phyloP scores from a whole-genome alignment of 1,284 basidiomycete species.

The Sanguinoderma infundibulare region DNA sequence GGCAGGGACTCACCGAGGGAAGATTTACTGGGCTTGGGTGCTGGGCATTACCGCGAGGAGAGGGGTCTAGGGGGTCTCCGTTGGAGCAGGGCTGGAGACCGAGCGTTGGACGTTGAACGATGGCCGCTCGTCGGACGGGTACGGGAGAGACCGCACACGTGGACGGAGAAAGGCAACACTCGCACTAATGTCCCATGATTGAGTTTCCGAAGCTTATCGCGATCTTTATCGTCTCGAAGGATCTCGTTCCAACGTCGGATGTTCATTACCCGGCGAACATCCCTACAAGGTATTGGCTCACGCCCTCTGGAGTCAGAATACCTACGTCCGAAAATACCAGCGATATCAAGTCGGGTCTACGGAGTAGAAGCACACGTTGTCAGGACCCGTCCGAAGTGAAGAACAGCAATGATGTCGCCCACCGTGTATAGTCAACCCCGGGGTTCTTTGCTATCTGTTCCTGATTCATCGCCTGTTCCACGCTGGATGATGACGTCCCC shows the following conservation, averaged over 20 bases:
- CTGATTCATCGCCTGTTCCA: conserved; percentile 58
- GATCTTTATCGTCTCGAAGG: conserved; percentile 40
- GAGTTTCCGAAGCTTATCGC: conserved; percentile 41
- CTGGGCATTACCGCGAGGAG: background rate
- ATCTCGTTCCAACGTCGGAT: conserved; percentile 31
- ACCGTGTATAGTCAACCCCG: conserved; percentile 86
- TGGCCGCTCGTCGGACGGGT: background rate
- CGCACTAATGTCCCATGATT: conserved; percentile 26
- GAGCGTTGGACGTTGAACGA: background rate
- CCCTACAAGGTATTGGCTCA: conserved; percentile 88
- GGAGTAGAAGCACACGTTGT: conserved; percentile 9
- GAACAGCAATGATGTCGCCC: conserved; percentile 11
- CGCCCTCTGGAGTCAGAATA: conserved; percentile 89
- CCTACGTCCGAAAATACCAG: conserved; percentile 93
- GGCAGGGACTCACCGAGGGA: background rate
- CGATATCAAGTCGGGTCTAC: conserved; percentile 85
- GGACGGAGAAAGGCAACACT: conserved; percentile 29
- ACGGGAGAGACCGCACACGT: conserved; percentile 32
- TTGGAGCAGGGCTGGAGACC: background rate
- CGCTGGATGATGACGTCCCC: conserved; percentile 19
- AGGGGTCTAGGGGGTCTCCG: no score
- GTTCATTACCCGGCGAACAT: conserved; percentile 77
- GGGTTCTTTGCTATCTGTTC: conserved; percentile 80
- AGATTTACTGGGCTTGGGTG: background rate
- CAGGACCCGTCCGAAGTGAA: conserved; percentile 9